phyloP scores from a whole-genome alignment of 2,329 filamentous ascomycete species.

The Ambrosiella beaveri region DNA sequence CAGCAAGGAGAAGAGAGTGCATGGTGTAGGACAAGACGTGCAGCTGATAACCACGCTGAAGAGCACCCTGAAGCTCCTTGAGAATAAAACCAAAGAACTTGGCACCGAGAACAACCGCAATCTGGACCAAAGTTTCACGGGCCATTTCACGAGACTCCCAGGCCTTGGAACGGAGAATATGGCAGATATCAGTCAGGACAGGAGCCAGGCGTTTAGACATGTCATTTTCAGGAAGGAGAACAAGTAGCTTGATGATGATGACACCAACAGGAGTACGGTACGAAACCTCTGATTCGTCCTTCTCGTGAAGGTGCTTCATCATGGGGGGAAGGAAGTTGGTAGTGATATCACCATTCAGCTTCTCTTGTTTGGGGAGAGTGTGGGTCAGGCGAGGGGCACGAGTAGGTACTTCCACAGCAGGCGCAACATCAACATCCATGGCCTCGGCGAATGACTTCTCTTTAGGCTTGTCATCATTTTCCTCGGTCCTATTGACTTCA shows the following conservation, averaged over 20 bases:
- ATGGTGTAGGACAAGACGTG: constrained; percentile 92
- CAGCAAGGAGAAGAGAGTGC: constrained; percentile 70
- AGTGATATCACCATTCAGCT: constrained; percentile 54
- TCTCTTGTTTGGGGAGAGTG: constrained; percentile 49
- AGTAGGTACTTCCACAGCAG: constrained; percentile 22
- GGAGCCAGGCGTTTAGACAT: constrained; percentile 61
- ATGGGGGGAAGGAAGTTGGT: constrained; percentile 63
- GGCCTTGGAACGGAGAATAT: constrained; percentile 77
- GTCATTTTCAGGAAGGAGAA: constrained; percentile 55
- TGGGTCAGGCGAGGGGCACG: constrained; percentile 30
- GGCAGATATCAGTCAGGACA: constrained; percentile 78
- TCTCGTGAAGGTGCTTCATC: constrained; percentile 74
- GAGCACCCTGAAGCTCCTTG: constrained; percentile 68
- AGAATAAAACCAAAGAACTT: constrained; percentile 82
- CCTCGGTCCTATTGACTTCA: constrained; percentile 23
- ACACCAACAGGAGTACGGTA: constrained; percentile 79
- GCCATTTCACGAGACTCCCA: constrained; percentile 84
- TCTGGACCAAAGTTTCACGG: constrained; percentile 70
- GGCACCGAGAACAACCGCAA: constrained; percentile 63
- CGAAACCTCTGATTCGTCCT: constrained; percentile 88
- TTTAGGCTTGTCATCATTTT: constrained; percentile 21
- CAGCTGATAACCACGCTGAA: constrained; percentile 76
- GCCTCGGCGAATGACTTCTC: neutral
- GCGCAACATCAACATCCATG: constrained; percentile 20
- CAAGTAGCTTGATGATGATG: constrained; percentile 73